Percentiles rank a stretch among this genome's conserved stretches.
These are phyloP conservation scores for Tetrahymena thermophila DNA, from an alignment of 73 alveolate species.

Conservation along the genomic window DNA sequence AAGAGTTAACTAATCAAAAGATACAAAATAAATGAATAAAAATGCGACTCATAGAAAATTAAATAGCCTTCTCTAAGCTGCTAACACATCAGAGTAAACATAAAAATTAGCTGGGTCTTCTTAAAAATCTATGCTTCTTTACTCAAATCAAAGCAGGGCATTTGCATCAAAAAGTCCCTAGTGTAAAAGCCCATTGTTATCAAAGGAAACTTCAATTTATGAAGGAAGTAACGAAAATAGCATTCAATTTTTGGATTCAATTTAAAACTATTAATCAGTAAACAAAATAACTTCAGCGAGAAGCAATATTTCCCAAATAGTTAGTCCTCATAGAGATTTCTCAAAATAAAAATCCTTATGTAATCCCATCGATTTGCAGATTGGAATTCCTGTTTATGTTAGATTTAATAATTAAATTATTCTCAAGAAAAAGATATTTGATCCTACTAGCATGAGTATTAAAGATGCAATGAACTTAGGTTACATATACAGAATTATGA, in stretches of 20 bases:
- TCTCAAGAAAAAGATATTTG: background rate
- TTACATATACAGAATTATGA: background rate
- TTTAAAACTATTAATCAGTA: background rate
- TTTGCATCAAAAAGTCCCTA: background rate
- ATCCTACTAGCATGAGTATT: background rate
- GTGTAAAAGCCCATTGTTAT: background rate
- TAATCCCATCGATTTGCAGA: background rate
- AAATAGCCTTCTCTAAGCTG: background rate
- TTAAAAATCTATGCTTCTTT: background rate
- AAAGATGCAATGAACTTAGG: background rate
- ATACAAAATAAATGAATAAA: background rate
- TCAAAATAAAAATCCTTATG: background rate
- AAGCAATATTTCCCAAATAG: background rate
- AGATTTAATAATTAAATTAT: background rate
- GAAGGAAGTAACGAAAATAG: background rate
- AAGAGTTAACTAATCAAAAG: background rate
- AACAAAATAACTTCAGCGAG: background rate
- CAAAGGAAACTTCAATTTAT: background rate
- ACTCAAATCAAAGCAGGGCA: background rate
- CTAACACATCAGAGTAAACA: background rate
- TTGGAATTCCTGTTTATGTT: background rate
- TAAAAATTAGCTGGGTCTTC: background rate
- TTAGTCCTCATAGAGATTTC: background rate
- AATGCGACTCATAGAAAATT: background rate
- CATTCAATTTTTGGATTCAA: background rate